These are phyloP conservation scores for Claviceps sp. DNA, from an alignment of 2,329 filamentous ascomycete species.

Conservation along the genomic window DNA sequence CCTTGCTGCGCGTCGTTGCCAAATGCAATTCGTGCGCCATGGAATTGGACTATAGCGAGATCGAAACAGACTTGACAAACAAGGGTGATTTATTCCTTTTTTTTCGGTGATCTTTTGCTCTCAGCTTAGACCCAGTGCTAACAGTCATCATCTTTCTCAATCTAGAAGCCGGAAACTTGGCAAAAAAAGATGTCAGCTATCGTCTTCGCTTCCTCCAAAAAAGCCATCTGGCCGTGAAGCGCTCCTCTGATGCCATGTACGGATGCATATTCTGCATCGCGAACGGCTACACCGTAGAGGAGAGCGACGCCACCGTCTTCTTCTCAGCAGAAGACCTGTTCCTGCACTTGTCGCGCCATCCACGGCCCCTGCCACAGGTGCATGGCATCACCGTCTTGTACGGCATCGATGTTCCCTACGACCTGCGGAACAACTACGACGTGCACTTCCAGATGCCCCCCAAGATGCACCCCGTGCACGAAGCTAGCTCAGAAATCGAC, in stretches of 20 bases:
- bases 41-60: constrained; percentile 37
- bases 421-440: constrained; percentile 37
- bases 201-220: constrained; percentile 43
- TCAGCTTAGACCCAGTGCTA: no score
- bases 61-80: constrained; percentile 38
- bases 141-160: background rate
- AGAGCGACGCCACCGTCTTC: constrained; percentile 44
- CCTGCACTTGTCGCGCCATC: constrained; percentile 38
- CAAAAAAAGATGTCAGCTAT: constrained; percentile 31
- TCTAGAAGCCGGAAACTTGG: constrained; percentile 27
- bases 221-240: constrained; percentile 35
- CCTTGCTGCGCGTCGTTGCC: constrained; percentile 21
- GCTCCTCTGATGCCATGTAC: constrained; percentile 39
- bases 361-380: constrained; percentile 36
- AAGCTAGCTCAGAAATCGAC: constrained; percentile 25
- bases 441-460: constrained; percentile 32
- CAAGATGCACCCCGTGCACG: constrained; percentile 25
- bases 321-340: constrained; percentile 39
- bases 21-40: constrained; percentile 40
- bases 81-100: constrained; percentile 22
- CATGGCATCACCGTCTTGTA: constrained; percentile 36
- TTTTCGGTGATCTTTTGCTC: background rate
- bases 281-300: constrained; percentile 32
- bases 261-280: constrained; percentile 42
- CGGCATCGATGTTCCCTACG: constrained; percentile 23